Evolutionary conservation across 352 stramenopile genomes (phyloP).

Genomic region (Globisporangium lucens): DNA sequence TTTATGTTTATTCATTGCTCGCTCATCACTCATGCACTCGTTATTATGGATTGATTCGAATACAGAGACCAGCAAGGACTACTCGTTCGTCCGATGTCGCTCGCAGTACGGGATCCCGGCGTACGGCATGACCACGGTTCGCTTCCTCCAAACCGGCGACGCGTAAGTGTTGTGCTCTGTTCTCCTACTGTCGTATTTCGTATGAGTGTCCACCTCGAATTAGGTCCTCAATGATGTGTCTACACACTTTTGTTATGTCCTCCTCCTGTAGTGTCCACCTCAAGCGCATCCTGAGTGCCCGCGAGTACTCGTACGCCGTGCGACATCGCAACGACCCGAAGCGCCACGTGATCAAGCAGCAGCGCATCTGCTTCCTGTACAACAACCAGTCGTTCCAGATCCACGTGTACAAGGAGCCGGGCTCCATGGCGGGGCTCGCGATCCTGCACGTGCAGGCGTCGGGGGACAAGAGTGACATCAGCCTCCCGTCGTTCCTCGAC

Average conservation of each 20-base stretch:
- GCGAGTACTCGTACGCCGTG: constrained; percentile 84
- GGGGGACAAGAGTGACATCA: constrained; percentile 48
- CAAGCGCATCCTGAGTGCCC: constrained; percentile 78
- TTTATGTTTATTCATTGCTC: neutral
- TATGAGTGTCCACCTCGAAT: neutral
- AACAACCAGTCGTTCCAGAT: constrained; percentile 87
- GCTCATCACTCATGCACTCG: neutral
- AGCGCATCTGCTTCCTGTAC: constrained; percentile 85
- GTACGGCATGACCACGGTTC: constrained; percentile 86
- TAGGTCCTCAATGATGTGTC: neutral
- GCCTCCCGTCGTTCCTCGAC: constrained; percentile 72
- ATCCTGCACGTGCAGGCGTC: constrained; percentile 80
- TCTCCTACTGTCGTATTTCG: neutral
- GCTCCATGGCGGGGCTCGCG: constrained; percentile 49
- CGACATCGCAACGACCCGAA: constrained; percentile 63
- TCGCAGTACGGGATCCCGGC: constrained; percentile 81
- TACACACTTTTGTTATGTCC: neutral
- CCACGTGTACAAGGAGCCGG: constrained; percentile 83
- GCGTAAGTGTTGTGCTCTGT: constrained; percentile 39
- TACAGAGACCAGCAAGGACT: constrained; percentile 78
- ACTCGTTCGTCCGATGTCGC: constrained; percentile 82
- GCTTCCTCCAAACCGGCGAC: constrained; percentile 73
- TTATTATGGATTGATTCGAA: neutral
- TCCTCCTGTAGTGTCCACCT: constrained; percentile 54
- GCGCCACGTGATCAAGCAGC: constrained; percentile 84